These are phyloP conservation scores for Trichoderma harzianum DNA, from an alignment of 2,329 filamentous ascomycete genomes.

Conservation along the genomic window DNA sequence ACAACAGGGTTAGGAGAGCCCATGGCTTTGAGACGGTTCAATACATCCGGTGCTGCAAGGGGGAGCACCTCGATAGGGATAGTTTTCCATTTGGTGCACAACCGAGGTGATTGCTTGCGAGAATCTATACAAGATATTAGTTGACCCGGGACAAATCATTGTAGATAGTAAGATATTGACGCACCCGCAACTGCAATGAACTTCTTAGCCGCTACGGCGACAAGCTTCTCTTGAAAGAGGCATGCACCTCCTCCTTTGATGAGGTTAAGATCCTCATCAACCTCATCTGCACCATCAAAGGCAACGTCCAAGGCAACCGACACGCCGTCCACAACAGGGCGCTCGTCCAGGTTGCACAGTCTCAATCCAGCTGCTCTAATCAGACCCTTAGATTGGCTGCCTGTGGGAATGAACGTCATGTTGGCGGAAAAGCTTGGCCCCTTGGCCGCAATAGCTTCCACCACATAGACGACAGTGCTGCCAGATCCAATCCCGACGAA, in stretches of 20 bases:
- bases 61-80: constrained; percentile 95
- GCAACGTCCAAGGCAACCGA: constrained; percentile 72
- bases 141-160: not conserved
- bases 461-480: constrained; percentile 79
- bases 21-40: constrained; percentile 66
- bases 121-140: constrained; percentile 57
- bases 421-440: constrained; percentile 49
- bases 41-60: constrained; percentile 73
- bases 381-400: constrained; percentile 83
- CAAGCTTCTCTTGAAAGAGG: constrained; percentile 95
- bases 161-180: constrained; percentile 25
- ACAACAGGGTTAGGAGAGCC: constrained; percentile 70
- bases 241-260: constrained; percentile 99
- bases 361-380: constrained; percentile 76
- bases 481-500: constrained; percentile 79
- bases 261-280: constrained; percentile 89
- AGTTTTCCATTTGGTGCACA: constrained; percentile 73
- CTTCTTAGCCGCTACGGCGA: constrained; percentile 77
- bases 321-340: constrained; percentile 48
- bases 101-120: constrained; percentile 76
- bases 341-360: constrained; percentile 72
- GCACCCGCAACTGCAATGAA: constrained; percentile 83
- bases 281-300: constrained; percentile 96
- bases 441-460: constrained; percentile 71
- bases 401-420: constrained; percentile 89